Base-by-base conservation (phyloP, 2,329 filamentous ascomycete genomes). In the Ceratocystis destructans region DNA sequence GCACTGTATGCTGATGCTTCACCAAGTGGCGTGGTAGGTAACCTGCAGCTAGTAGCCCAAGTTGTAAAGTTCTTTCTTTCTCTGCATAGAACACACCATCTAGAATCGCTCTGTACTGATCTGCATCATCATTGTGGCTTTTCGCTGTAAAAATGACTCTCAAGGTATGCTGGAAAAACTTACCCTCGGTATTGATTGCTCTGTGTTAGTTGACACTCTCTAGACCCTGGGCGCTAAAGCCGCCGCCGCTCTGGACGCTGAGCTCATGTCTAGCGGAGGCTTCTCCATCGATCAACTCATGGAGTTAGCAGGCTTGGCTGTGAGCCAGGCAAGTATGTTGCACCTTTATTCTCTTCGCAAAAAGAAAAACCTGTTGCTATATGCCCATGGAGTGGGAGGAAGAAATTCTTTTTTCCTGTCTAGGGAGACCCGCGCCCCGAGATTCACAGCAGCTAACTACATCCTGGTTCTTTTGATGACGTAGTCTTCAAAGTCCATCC, bases 241-340 rank as follows among this genome's bases (percentile, higher is more conserved):
- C 70, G 94, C 94, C 0, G 87, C 89, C 0, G 88, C 90, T 61
- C 83, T 99, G 20, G 94, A 99, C 74, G 87, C 89, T 75, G 93
- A 99, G 74, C 86, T 99, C 69, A 97, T 99, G 92, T 89, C 85
- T 73, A 83, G 84, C 10, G 84, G 86, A 0, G 91, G 89, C 7
- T 99, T 96, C 77, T 96, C 90, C 10, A 83, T 99, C 66, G 94
- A 97, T 73, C 94, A 99, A 76, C 80, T 99, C 62, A 97, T 99
- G 94, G 94, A 97, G 74, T 79, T 99, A 6, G 94, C 94, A 55
- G 94, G 94, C 0, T 81, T 99, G 0, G 92, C 91, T 0, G 91
- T 97, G 31, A 93, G 93, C 12, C 91, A 97, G 79, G 91, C 88
- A 63, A 86, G 90, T 92, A 73, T 67, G 79, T 69, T 53, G 28